phyloP scores from a whole-genome alignment of 2,329 filamentous ascomycete genomes.

The Cordyceps cateniannulata region DNA sequence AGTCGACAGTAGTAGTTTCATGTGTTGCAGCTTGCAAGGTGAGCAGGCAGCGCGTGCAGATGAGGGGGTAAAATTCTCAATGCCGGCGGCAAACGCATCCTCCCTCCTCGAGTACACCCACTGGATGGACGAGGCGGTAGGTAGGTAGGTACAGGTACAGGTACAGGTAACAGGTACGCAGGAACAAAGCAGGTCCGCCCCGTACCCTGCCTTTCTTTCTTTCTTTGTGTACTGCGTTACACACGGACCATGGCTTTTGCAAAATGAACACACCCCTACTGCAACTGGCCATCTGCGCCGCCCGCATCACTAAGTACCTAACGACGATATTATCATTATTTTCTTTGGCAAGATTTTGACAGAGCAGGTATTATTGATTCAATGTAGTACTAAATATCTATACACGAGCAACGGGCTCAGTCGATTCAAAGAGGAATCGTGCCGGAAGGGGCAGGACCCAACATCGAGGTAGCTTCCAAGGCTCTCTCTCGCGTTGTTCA shows the following conservation, averaged over 20 bases:
- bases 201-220: background rate
- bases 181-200: background rate
- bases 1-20: too few species aligned
- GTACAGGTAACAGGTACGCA: too few species aligned
- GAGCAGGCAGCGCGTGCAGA: background rate
- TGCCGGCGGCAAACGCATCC: background rate
- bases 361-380: constrained; percentile 26
- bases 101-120: too few species aligned
- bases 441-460: constrained; percentile 1
- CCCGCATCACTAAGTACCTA: too few species aligned
- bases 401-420: constrained; percentile 28
- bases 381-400: constrained; percentile 26
- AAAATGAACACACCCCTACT: background rate
- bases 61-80: background rate
- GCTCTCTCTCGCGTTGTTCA: background rate
- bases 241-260: background rate
- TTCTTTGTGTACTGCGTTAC: background rate
- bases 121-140: too few species aligned
- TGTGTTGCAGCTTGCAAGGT: too few species aligned
- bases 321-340: background rate
- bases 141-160: too few species aligned
- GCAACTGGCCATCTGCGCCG: background rate
- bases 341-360: background rate
- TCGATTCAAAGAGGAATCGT: constrained; percentile 18
- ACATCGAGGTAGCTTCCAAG: background rate